Base-by-base conservation (phyloP, 164 flowering plant species). In the Malania oleifera region DNA sequence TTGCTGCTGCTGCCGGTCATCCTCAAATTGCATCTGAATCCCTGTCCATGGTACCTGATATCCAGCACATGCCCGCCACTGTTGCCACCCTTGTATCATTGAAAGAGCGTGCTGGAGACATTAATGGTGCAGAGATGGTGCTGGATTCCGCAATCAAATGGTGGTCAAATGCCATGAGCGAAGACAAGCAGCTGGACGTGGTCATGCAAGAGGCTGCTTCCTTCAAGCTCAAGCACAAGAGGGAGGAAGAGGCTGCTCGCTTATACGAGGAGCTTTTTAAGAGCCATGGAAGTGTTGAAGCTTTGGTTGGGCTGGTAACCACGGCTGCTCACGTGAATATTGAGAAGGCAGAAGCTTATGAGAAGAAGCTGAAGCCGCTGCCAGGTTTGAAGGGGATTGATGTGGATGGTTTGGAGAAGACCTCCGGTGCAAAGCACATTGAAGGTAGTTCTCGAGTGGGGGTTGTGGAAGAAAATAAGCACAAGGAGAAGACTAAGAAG, bases 41-140 rank as follows among this genome's bases (percentile, higher is more conserved):
- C 41, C 76, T 90, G n/a, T 22, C 81, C 39, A 81, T 62, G 64
- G 77, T 93, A 54, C 69, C 75, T n/a, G 95, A 86, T 34, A 93
- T 93, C 45, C 96, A 93, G 64, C 87, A 86, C 83, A 80, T 78
- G 91, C 99, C 99, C 44, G 96, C 87, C 15, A 86, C 95, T 13
- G 89, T 88, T 57, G 95, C 99, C 45, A 93, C 97, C 44, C 61
- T 88, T 39, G 99, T 93, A 9, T 69, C 95, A 19, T 78, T 88
- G 5, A 86, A 78, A 74, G 96, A 85, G 62, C 96, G 92, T 17
- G 81, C 78, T 27, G 97, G 95, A 28, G 97, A 90, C 64, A 64
- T 83, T 38, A 79, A 80, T 50, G 88, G 91, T 66, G 99, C 99
- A 4, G 67, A 75, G 44, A 69, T 84, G 17, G 79, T 83, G 23